A percentile compares a stretch with the other conserved stretches of the same genome.
Evolutionary conservation across 176 grass and related monocot species (phyloP).

Genomic region (Elaeis guineensis): DNA sequence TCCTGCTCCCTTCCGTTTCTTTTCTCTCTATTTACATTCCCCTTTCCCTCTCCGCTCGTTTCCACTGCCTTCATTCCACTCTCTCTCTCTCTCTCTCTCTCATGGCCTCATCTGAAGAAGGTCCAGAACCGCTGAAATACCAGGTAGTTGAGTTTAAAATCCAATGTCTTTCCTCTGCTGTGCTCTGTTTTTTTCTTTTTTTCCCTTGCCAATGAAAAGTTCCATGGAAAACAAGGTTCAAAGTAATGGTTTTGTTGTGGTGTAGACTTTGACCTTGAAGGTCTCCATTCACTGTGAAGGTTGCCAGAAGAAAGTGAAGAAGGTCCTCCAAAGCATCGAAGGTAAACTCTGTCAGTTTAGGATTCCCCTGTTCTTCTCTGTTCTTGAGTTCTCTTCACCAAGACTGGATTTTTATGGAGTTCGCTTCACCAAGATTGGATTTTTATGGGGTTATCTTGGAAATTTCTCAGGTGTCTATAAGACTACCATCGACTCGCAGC

Average conservation of each 20-base stretch:
- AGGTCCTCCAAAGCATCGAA: constrained; percentile 49
- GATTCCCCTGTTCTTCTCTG: neutral
- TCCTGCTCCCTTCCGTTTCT: neutral
- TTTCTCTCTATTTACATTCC: constrained; percentile 5
- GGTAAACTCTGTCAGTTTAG: constrained; percentile 17
- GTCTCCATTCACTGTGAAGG: constrained; percentile 94
- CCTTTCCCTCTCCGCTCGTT: constrained; percentile 1
- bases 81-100: neutral
- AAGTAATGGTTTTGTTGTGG: no score
- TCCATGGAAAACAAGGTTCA: no score
- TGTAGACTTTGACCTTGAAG: constrained; percentile 55
- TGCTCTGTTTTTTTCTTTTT: neutral
- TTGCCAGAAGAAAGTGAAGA: constrained; percentile 94
- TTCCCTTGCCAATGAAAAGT: no score
- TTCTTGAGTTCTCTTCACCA: neutral
- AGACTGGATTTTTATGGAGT: neutral
- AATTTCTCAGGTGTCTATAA: constrained; percentile 49
- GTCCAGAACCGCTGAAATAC: constrained; percentile 55
- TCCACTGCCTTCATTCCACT: constrained; percentile 3
- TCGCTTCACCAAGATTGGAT: neutral
- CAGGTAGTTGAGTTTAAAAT: constrained; percentile 38
- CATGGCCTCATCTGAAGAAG: constrained; percentile 64
- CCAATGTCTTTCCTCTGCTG: neutral
- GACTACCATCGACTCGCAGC: constrained; percentile 52
- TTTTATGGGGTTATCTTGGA: neutral